Percentiles rank a stretch among this genome's conserved stretches.
Conservation (phyloP, 2,329 filamentous ascomycete genomes). For the Laburnicola sp. region DNA sequence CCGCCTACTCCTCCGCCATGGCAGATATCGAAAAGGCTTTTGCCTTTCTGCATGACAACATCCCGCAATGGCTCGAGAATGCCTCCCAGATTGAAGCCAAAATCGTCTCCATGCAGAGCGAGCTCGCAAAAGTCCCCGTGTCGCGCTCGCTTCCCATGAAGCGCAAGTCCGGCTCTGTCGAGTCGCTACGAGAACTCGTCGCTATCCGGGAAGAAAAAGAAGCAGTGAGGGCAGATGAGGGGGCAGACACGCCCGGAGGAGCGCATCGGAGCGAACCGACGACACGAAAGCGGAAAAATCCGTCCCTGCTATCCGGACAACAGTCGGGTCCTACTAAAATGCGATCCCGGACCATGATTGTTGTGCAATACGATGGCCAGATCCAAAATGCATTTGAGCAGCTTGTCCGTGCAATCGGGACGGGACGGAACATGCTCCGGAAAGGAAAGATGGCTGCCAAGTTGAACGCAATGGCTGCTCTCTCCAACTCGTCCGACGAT, state of each 20-base stretch:
- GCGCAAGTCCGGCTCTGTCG: slow-evolving; percentile 40
- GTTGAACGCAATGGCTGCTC: slow-evolving; percentile 56
- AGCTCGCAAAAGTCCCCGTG: slow-evolving; percentile 35
- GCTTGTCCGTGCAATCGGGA: slow-evolving; percentile 78
- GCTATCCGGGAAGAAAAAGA: slow-evolving; percentile 29
- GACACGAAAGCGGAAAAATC: slow-evolving; percentile 49
- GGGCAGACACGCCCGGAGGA: slow-evolving; percentile 14
- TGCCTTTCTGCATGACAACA: slow-evolving; percentile 42
- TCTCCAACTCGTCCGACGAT: slow-evolving; percentile 31
- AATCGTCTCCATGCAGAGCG: slow-evolving; percentile 39
- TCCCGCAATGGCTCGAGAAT: slow-evolving; percentile 44
- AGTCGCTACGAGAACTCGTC: slow-evolving; percentile 42
- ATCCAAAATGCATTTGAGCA: slow-evolving; percentile 82
- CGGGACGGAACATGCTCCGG: slow-evolving; percentile 78
- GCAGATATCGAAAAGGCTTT: slow-evolving; percentile 45
- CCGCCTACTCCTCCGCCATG: too few relatives aligned
- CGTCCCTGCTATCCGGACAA: slow-evolving; percentile 46
- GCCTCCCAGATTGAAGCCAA: slow-evolving; percentile 37
- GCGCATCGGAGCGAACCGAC: slow-evolving; percentile 22
- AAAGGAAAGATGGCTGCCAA: slow-evolving; percentile 85
- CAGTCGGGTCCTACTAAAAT: slow-evolving; percentile 57
- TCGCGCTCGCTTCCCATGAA: slow-evolving; percentile 33
- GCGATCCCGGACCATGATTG: slow-evolving; percentile 73
- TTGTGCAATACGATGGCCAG: slow-evolving; percentile 90
- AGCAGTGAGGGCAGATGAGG: too few relatives aligned